Evolutionary conservation across 495 filamentous ascomycete species (phyloP), one percentile per base, ranked within the genome.

Genomic region (Monascus purpureus): DNA sequence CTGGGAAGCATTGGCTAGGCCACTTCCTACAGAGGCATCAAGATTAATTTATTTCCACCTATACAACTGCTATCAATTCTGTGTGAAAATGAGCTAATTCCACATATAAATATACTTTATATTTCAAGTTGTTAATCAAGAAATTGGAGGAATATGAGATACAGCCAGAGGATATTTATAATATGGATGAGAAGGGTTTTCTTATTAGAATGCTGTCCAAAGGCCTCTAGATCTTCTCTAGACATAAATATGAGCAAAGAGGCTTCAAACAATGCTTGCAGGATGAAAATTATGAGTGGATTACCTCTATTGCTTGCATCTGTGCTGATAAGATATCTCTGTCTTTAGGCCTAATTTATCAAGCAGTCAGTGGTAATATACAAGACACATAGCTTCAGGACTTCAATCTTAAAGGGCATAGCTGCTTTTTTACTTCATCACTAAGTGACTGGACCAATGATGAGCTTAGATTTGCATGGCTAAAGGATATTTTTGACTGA

Each of bases 101-200:
- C 13, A 23, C 24, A 9, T 28, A 28, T 17, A 35, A 35, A 28
- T 35, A 35, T 18, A 8, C 33, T 27, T 17, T 35, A 26, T 35
- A 35, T 35, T 44, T 44, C 25, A 20, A 37, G 12, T 27, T 37
- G 13, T 28, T 29, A 29, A 4, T 22, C 2, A 11, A 17, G 9
- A 29, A 26, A 15, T 29, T 41, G 11, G 4, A 37, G 7, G 0
- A 44, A 14, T 44, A 33, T 33, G 19, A 33, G 12, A 31, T 44
- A 5, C 1, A 11, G 17, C 12, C 33, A 14, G 2, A 28, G 7
- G 14, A 45, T 32, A 45, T 42, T n/a, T 42, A 38, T 15, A 45
- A 45, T 19, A 43, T 45, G 13, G 31, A 45, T 31, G 20, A 45
- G 29, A 44, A 41, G 12, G 38, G 41, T 19, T 44, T 40, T 16